phyloP scores from a whole-genome alignment of 257 asterid genomes.

The Vinca minor region DNA sequence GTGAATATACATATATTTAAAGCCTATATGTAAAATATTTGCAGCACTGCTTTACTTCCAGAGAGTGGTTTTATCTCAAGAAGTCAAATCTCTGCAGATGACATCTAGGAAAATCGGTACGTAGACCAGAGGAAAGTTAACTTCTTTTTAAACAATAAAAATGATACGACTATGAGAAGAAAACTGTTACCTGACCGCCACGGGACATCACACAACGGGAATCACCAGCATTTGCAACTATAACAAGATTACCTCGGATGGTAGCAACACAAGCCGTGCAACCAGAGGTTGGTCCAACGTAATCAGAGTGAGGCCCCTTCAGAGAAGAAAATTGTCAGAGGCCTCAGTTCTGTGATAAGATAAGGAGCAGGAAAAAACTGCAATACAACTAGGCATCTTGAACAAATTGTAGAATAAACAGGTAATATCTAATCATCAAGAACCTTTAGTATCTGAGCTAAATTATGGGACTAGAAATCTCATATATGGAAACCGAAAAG shows the following conservation, averaged over 20 bases:
- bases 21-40: not conserved
- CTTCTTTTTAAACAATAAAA: not conserved
- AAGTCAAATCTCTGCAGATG: not conserved
- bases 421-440: not conserved
- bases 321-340: slow-evolving; percentile 16
- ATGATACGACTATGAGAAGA: not conserved
- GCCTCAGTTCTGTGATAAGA: slow-evolving; percentile 11
- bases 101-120: not conserved
- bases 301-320: slow-evolving; percentile 49
- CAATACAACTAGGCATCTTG: not conserved
- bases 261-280: slow-evolving; percentile 87
- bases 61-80: not conserved
- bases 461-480: not conserved
- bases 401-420: not conserved
- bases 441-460: not conserved
- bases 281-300: slow-evolving; percentile 73
- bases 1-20: not conserved
- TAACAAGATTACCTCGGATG: slow-evolving; percentile 40
- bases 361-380: not conserved
- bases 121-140: not conserved
- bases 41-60: not conserved
- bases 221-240: slow-evolving; percentile 96
- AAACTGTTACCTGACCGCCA: slow-evolving; percentile 57
- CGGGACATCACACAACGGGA: slow-evolving; percentile 83
- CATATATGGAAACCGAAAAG: not conserved